Evolutionary conservation across 108 stramenopile species (phyloP).

Genomic region (Cyclotella atomus): DNA sequence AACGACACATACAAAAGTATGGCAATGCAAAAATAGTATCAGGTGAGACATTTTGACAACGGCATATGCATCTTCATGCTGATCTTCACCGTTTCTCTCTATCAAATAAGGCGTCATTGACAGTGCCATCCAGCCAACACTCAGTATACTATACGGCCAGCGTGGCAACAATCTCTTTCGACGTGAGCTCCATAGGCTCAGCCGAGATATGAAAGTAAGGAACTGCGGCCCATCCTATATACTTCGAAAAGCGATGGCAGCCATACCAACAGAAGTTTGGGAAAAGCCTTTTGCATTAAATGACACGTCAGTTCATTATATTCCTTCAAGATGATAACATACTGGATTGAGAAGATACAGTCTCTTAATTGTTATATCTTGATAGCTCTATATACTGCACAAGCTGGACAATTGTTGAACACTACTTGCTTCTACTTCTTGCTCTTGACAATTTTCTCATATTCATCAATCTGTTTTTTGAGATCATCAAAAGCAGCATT

Average conservation of each 20-base stretch:
- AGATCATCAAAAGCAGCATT: slow-evolving; percentile 44
- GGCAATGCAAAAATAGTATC: slow-evolving; percentile 49
- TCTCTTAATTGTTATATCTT: too few relatives aligned
- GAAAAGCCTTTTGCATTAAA: slow-evolving; percentile 31
- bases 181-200: slow-evolving; percentile 46
- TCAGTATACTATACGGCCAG: slow-evolving; percentile 58
- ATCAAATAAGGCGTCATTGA: too few relatives aligned
- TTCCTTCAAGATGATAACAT: slow-evolving; percentile 33
- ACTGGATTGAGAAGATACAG: too few relatives aligned
- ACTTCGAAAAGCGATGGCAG: slow-evolving; percentile 55
- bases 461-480: slow-evolving; percentile 46
- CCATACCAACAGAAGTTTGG: slow-evolving; percentile 34
- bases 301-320: slow-evolving; percentile 12
- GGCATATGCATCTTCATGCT: too few relatives aligned
- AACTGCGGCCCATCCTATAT: slow-evolving; percentile 79
- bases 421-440: background rate
- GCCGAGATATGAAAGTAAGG: slow-evolving; percentile 52
- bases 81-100: too few relatives aligned
- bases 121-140: slow-evolving; percentile 57
- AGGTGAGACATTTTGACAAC: too few relatives aligned
- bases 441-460: slow-evolving; percentile 30
- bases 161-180: slow-evolving; percentile 51
- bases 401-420: background rate
- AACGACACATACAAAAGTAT: slow-evolving; percentile 1
- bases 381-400: too few relatives aligned